Conservation (phyloP, 805 yeast species). For the Saccharomycopsis vini region DNA sequence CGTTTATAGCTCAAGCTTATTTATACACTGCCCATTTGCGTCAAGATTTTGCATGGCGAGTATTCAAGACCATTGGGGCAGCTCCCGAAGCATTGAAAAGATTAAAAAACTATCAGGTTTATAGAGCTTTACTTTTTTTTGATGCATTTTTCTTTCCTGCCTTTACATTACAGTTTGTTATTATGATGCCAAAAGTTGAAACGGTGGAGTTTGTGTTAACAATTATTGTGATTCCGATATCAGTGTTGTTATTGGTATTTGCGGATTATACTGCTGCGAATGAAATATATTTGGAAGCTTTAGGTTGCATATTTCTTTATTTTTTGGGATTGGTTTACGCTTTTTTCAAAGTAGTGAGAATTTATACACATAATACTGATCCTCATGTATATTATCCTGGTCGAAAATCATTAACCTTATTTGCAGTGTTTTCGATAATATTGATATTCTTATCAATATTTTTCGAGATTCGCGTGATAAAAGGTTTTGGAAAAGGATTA, state of each 20-base stretch:
- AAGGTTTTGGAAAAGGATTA: constrained; percentile 18
- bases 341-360: constrained; percentile 31
- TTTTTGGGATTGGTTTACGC: constrained; percentile 31
- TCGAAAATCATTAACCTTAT: constrained; percentile 30
- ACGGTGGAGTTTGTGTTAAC: constrained; percentile 34
- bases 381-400: constrained; percentile 30
- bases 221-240: constrained; percentile 28
- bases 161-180: constrained; percentile 34
- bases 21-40: constrained; percentile 27
- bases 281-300: constrained; percentile 25
- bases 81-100: constrained; percentile 26
- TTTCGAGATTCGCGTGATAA: constrained; percentile 6
- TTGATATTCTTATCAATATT: constrained; percentile 21
- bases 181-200: constrained; percentile 30
- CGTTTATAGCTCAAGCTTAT: constrained; percentile 26
- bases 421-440: constrained; percentile 30
- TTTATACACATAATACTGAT: constrained; percentile 33
- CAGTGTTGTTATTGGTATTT: constrained; percentile 25
- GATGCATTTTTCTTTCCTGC: constrained; percentile 33
- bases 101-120: constrained; percentile 29
- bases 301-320: constrained; percentile 23
- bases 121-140: constrained; percentile 25
- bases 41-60: constrained; percentile 30
- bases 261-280: constrained; percentile 30
- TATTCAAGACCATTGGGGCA: constrained; percentile 34